A percentile compares a stretch with the other conserved stretches of the same genome.
These are phyloP conservation scores for Phaeomoniella chlamydospora DNA, from an alignment of 2,329 filamentous ascomycete genomes.

Conservation along the genomic window DNA sequence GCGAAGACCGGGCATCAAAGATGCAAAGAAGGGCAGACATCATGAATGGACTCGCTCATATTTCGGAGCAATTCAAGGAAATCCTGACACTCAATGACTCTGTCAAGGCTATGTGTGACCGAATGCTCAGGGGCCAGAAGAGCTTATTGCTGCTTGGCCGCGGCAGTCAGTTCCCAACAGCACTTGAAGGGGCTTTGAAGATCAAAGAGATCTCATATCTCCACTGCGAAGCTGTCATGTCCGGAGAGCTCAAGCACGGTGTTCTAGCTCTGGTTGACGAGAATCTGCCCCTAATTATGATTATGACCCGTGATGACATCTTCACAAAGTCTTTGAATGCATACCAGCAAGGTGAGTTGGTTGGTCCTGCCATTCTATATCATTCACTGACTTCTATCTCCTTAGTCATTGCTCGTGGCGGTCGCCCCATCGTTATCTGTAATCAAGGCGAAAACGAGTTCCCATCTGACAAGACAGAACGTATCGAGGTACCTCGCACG, in stretches of 20 bases:
- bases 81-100: conserved; percentile 81
- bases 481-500: conserved; percentile 93
- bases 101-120: conserved; percentile 87
- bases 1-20: conserved; percentile 94
- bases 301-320: conserved; percentile 86
- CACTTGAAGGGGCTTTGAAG: conserved; percentile 90
- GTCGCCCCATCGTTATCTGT: conserved; percentile 97
- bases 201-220: conserved; percentile 99
- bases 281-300: conserved; percentile 99
- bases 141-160: conserved; percentile 83
- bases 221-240: conserved; percentile 99
- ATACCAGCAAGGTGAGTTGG: conserved; percentile 73
- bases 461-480: conserved; percentile 73
- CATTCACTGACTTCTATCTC: conserved; percentile 14
- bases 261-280: conserved; percentile 94
- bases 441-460: conserved; percentile 85
- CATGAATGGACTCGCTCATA: conserved; percentile 76
- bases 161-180: conserved; percentile 93
- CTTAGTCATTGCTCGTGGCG: conserved; percentile 80
- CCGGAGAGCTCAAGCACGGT: conserved; percentile 97
- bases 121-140: conserved; percentile 95
- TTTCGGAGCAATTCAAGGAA: conserved; percentile 83
- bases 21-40: conserved; percentile 83
- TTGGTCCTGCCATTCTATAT: conserved; percentile 5
- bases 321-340: conserved; percentile 99